A percentile compares a stretch with the other conserved stretches of the same genome.
Evolutionary conservation across 2,329 filamentous ascomycete species (phyloP).

Genomic region (Erysiphe neolycopersici): DNA sequence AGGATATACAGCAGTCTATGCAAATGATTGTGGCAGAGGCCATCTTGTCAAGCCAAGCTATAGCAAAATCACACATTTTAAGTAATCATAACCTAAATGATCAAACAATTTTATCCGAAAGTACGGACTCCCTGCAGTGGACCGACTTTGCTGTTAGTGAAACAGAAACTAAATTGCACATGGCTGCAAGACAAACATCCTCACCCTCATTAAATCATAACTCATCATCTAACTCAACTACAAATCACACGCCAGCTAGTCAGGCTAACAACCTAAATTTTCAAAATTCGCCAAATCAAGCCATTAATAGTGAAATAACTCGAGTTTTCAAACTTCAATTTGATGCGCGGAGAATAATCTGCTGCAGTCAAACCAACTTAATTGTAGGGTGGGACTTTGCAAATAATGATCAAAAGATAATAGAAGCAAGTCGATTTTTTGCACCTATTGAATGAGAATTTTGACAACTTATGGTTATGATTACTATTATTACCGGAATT

Average conservation of each 20-base stretch:
- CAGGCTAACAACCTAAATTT: not conserved
- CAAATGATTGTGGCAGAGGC: not conserved
- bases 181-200: not conserved
- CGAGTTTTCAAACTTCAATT: constrained; percentile 93
- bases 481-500: no score
- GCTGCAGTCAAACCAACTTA: constrained; percentile 69
- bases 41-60: not conserved
- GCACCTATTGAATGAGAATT: constrained; percentile 25
- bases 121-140: not conserved
- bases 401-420: constrained; percentile 54
- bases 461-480: no score
- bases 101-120: not conserved
- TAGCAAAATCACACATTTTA: not conserved
- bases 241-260: not conserved
- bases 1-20: not conserved
- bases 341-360: constrained; percentile 76
- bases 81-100: not conserved
- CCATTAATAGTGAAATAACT: constrained; percentile 7
- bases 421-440: constrained; percentile 57
- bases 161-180: not conserved
- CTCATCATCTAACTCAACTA: not conserved
- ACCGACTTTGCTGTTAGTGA: not conserved
- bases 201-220: not conserved
- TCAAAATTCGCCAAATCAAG: constrained; percentile 3
- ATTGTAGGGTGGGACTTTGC: constrained; percentile 99